These are phyloP conservation scores for Tephrocybe sp. DNA, from an alignment of 768 basidiomycete species.

Conservation along the genomic window DNA sequence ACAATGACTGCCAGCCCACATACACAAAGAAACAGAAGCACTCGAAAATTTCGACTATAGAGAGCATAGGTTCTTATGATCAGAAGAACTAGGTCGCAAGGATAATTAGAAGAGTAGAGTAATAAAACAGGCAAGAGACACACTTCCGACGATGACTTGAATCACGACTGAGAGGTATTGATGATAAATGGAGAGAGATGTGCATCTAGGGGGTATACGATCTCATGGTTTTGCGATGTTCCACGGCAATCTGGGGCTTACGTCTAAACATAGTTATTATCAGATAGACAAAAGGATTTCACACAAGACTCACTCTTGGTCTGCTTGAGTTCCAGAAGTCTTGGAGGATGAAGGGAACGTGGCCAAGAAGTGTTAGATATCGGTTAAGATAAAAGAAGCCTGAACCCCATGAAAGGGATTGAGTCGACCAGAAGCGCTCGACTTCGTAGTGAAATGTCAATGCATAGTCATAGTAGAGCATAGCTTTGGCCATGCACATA, in stretches of 20 bases:
- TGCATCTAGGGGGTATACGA: conserved; percentile 19
- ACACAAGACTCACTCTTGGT: conserved; percentile 16
- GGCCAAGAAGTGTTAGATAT: conserved; percentile 38
- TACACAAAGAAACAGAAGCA: conserved; percentile 24
- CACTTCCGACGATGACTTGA: conserved; percentile 35
- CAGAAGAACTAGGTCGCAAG: conserved; percentile 28
- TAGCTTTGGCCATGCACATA: too few species aligned
- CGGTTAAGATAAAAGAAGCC: conserved; percentile 42
- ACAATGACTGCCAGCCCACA: conserved; percentile 25
- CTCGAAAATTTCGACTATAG: conserved; percentile 25
- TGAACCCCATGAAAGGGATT: conserved; percentile 27
- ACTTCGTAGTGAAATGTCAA: conserved; percentile 43
- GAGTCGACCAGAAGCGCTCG: conserved; percentile 38
- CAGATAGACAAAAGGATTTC: background rate
- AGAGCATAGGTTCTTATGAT: conserved; percentile 40
- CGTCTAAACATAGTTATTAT: background rate
- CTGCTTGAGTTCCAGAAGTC: conserved; percentile 30
- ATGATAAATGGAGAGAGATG: conserved; percentile 21
- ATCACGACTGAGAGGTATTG: conserved; percentile 28
- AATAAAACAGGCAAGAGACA: conserved; percentile 13
- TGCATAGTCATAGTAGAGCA: too few species aligned
- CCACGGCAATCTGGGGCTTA: background rate
- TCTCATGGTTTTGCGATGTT: background rate
- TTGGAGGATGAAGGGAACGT: too few species aligned
- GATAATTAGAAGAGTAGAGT: background rate